Conservation (phyloP, 2,329 filamentous ascomycete genomes). For the Talaromyces atroroseus region DNA sequence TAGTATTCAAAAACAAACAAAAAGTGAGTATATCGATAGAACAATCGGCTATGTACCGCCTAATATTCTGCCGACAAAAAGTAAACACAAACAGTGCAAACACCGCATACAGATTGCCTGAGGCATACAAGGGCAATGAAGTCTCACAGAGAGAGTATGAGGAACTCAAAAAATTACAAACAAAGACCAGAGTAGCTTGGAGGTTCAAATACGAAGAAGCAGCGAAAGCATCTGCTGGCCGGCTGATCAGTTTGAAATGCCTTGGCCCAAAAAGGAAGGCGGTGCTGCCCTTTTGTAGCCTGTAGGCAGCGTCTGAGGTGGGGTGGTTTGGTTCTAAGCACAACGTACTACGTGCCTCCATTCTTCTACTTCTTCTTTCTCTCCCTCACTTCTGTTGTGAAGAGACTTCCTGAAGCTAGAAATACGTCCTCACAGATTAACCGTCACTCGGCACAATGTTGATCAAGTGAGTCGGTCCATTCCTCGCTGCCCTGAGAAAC, state of each 20-base stretch:
- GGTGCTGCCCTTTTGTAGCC: not conserved
- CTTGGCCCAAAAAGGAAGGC: not conserved
- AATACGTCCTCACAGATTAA: too few relatives aligned
- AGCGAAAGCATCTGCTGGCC: not conserved
- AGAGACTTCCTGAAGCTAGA: not conserved
- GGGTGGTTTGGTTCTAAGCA: too few relatives aligned
- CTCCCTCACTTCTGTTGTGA: not conserved
- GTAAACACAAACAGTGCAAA: not conserved
- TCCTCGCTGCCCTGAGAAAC: not conserved
- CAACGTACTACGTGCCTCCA: not conserved
- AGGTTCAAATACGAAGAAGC: not conserved
- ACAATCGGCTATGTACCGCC: too few relatives aligned
- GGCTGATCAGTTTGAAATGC: not conserved
- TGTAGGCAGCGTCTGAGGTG: not conserved
- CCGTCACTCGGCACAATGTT: constrained; percentile 36
- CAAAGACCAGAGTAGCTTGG: not conserved
- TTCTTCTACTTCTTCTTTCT: not conserved
- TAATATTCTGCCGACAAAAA: not conserved
- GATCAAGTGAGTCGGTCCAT: constrained; percentile 42
- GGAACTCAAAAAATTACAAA: not conserved
- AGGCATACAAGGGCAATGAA: not conserved
- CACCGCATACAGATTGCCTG: not conserved
- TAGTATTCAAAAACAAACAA: too few relatives aligned
- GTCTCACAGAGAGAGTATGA: not conserved
- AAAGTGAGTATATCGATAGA: too few relatives aligned